phyloP scores from a whole-genome alignment of 208 protist genomes.

The Vickermania ingenoplastis region DNA sequence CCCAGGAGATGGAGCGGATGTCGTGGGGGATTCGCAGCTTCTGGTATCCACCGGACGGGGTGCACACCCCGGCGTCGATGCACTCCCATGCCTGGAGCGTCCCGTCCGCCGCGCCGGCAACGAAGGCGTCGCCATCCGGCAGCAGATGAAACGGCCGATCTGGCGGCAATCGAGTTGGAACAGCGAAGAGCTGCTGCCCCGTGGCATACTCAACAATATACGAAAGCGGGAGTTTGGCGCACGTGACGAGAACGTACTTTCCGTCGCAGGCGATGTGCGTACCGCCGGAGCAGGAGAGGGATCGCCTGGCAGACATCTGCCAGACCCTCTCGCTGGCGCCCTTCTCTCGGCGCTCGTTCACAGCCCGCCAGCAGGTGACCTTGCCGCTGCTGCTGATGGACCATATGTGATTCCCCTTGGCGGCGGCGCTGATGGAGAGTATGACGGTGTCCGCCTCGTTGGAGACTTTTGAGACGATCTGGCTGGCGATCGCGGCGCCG shows the following conservation, averaged over 20 bases:
- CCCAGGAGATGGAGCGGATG: constrained; percentile 43
- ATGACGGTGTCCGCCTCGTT: constrained; percentile 26
- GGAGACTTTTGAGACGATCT: constrained; percentile 18
- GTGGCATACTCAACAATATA: constrained; percentile 52
- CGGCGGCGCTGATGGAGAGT: constrained; percentile 35
- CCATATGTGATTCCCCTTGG: constrained; percentile 49
- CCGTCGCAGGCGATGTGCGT: constrained; percentile 33
- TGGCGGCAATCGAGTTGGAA: constrained; percentile 27
- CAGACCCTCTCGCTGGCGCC: constrained; percentile 13
- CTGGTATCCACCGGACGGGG: constrained; percentile 29
- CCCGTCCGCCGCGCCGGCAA: constrained; percentile 26
- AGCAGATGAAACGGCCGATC: constrained; percentile 26
- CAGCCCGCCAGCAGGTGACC: constrained; percentile 64
- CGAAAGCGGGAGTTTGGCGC: constrained; percentile 25
- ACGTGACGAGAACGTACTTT: constrained; percentile 44
- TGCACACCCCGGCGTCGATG: constrained; percentile 46
- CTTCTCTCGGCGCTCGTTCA: constrained; percentile 9
- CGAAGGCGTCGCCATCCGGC: constrained; percentile 62
- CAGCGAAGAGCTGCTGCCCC: constrained; percentile 33
- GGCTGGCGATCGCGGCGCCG: constrained; percentile 8
- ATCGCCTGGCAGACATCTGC: constrained; percentile 48
- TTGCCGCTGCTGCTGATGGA: constrained; percentile 47
- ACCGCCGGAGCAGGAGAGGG: constrained; percentile 34
- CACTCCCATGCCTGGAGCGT: constrained; percentile 49
- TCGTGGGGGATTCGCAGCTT: constrained; percentile 22